Percentiles rank a stretch among this genome's conserved stretches.
Evolutionary conservation across 345 rosid genomes (phyloP).

Genomic region (Pistacia vera): DNA sequence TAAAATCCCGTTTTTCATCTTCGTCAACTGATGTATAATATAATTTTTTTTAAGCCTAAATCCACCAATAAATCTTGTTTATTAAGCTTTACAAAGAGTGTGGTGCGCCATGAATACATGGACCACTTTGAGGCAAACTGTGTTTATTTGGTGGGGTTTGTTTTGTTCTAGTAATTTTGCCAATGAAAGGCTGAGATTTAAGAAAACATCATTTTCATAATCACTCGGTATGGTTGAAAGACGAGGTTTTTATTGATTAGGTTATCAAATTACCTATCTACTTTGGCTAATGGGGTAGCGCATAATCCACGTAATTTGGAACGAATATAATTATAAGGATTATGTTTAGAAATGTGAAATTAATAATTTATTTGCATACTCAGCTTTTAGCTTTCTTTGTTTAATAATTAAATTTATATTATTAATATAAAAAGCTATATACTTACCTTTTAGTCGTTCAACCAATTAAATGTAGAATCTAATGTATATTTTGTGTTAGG

Average conservation of each 20-base stretch:
- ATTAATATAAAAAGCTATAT: too few relatives aligned
- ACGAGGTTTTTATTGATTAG: neutral
- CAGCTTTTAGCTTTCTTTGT: too few relatives aligned
- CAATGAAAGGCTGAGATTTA: neutral
- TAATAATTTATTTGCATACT: too few relatives aligned
- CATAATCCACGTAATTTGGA: constrained; percentile 1
- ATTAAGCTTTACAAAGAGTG: neutral
- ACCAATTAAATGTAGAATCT: too few relatives aligned
- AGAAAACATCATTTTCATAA: constrained; percentile 7
- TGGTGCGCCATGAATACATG: neutral
- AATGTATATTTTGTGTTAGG: too few relatives aligned
- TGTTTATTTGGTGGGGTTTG: neutral
- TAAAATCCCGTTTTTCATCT: constrained; percentile 1
- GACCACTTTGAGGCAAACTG: neutral
- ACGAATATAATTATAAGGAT: neutral
- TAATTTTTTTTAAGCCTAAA: too few relatives aligned
- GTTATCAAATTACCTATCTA: neutral
- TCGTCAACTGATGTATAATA: too few relatives aligned
- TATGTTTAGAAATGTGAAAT: too few relatives aligned
- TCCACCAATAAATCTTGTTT: neutral
- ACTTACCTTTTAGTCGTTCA: too few relatives aligned
- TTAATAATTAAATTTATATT: too few relatives aligned
- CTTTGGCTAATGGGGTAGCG: too few relatives aligned
- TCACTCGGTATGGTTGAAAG: neutral
- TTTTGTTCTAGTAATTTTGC: neutral